These are phyloP conservation scores for Aspergillus avenaceus DNA, from an alignment of 495 filamentous ascomycete species.

Conservation along the genomic window DNA sequence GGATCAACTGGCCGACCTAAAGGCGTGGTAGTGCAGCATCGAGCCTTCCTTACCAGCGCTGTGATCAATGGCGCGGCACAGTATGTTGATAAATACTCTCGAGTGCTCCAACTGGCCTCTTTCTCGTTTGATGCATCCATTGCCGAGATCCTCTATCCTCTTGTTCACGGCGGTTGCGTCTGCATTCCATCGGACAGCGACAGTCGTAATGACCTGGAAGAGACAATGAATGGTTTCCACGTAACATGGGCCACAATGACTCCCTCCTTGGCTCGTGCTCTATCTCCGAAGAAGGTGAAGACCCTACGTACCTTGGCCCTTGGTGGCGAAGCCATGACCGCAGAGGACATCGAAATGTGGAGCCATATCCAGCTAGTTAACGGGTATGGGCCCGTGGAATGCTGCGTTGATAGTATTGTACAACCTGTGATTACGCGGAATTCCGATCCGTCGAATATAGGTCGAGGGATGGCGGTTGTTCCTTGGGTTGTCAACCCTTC, in stretches of 20 bases:
- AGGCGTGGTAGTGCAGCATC: slow-evolving; percentile 38
- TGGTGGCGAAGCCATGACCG: slow-evolving; percentile 37
- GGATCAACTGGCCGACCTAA: slow-evolving; percentile 35
- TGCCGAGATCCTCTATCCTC: slow-evolving; percentile 44
- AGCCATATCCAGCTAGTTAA: slow-evolving; percentile 34
- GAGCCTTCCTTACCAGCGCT: slow-evolving; percentile 20
- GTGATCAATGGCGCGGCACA: slow-evolving; percentile 20
- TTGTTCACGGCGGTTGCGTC: slow-evolving; percentile 44
- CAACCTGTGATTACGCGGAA: background rate
- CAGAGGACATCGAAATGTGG: slow-evolving; percentile 34
- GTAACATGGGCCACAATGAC: slow-evolving; percentile 31
- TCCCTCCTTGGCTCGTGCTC: slow-evolving; percentile 33
- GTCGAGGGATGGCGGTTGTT: background rate
- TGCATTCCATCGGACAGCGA: slow-evolving; percentile 51
- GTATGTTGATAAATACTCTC: slow-evolving; percentile 27
- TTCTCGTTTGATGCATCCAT: slow-evolving; percentile 50
- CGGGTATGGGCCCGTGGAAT: slow-evolving; percentile 26
- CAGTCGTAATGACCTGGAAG: slow-evolving; percentile 26
- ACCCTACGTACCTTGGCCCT: slow-evolving; percentile 35
- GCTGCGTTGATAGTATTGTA: background rate
- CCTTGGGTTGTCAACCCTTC: slow-evolving; percentile 32
- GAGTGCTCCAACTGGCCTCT: slow-evolving; percentile 43
- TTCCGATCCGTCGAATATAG: background rate
- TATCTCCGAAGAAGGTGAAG: slow-evolving; percentile 27
- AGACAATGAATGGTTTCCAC: slow-evolving; percentile 18